Evolutionary conservation across 345 rosid species (phyloP).

Genomic region (Clausena lansium): DNA sequence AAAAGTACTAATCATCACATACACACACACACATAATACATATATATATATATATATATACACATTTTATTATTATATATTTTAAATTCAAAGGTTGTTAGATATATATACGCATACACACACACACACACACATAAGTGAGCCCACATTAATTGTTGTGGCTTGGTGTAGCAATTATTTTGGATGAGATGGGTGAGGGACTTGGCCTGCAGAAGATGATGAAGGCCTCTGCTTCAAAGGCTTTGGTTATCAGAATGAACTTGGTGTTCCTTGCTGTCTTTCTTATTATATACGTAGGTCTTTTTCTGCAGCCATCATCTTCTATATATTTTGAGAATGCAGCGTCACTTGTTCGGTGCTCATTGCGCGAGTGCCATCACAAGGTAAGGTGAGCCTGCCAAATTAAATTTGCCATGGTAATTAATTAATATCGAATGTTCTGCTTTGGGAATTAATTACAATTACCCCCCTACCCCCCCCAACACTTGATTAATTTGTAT

Average conservation of each 20-base stretch:
- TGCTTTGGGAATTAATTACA: background rate
- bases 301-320: conserved; percentile 71
- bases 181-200: conserved; percentile 40
- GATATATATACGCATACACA: background rate
- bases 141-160: conserved; percentile 15
- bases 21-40: too few relatives aligned
- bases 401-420: background rate
- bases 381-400: conserved; percentile 83
- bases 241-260: conserved; percentile 60
- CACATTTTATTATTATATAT: conserved; percentile 1
- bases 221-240: conserved; percentile 62
- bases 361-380: conserved; percentile 72
- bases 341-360: conserved; percentile 70
- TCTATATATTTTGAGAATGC: conserved; percentile 53
- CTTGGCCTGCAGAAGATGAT: conserved; percentile 35
- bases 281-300: conserved; percentile 50
- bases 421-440: background rate
- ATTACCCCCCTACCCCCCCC: too few relatives aligned
- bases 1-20: conserved; percentile 8
- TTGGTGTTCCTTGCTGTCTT: conserved; percentile 61
- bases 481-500: conserved; percentile 11
- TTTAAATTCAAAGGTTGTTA: conserved; percentile 7
- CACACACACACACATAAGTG: background rate
- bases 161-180: conserved; percentile 6
- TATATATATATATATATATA: background rate